Base-by-base conservation (phyloP, 345 rosid genomes). In the Populus ilicifolia region DNA sequence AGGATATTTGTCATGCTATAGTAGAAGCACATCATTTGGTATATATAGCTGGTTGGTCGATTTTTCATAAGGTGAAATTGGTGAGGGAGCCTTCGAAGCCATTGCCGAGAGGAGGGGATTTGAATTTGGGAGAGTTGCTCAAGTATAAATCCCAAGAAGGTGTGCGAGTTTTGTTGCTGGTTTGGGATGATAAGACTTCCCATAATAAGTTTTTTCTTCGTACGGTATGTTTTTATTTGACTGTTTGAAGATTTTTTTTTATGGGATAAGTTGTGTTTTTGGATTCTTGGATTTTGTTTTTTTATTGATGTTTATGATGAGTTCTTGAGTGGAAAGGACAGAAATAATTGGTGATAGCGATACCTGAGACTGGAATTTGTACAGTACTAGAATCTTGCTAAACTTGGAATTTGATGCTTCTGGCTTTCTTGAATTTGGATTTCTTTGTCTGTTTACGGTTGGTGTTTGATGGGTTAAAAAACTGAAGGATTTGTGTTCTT, bases 181-280 rank as follows among this genome's bases (percentile, higher is more conserved):
- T 94, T 46, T 94, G 98, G 98, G 98, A 94, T 77, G 98, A 94
- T n/a, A 92, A 88, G 85, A 92, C 97, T 67, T 94, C 98, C 17
- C 97, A 91, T 50, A 85, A 80, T 79, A 94, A 88, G 71, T 90
- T 91, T 77, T 85, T 90, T 84, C 79, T 94, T 50, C 85, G 87
- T 17, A 94, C 96, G 89, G 97, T 94, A 85, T 8, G 52, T 21
- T 7, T 52, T 39, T 48, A 2, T 41, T 41, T 10, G 44, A 17
- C 9, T 39, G 8, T 2, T 71, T 43, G 4, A 2, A 6, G 39
- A 6, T 1, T 59, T 25, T 11, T 27, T 14, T 70, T 9, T 11
- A 41, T 41, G 44, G 44, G 13, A 41, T 9, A 41, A 41, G 44
- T 10, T 41, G 13, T 9, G 44, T 41, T 33, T 33, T 33, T 33